Conservation (phyloP, 2,329 filamentous ascomycete species). For the Alternaria sp. region DNA sequence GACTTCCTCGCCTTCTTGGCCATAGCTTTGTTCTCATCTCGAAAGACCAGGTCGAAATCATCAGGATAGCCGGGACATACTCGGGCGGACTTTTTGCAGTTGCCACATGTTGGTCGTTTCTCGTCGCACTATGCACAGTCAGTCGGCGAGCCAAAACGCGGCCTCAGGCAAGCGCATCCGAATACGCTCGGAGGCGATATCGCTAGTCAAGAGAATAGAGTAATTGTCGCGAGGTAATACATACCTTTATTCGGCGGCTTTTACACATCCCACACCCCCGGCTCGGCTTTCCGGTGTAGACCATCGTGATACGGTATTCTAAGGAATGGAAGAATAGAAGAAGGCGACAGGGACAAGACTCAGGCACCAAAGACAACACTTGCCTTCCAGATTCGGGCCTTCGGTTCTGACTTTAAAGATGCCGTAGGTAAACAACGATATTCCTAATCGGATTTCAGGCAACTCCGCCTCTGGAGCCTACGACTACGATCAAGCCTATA, state of each 20-base stretch:
- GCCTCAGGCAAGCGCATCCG: neutral
- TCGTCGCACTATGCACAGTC: conserved; percentile 41
- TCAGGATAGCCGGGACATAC: conserved; percentile 56
- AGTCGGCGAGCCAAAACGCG: conserved; percentile 1
- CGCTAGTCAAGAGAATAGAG: conserved; percentile 4
- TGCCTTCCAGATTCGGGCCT: neutral
- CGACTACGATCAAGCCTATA: conserved; percentile 30
- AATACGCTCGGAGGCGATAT: neutral
- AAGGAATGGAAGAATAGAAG: conserved; percentile 17
- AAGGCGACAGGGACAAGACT: conserved; percentile 4
- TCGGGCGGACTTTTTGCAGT: conserved; percentile 43
- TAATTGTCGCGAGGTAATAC: conserved; percentile 24
- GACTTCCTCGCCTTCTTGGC: conserved; percentile 65
- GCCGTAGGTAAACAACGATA: neutral
- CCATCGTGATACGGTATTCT: conserved; percentile 35
- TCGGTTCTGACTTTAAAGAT: conserved; percentile 11
- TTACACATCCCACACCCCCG: conserved; percentile 76
- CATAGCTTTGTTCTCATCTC: conserved; percentile 73
- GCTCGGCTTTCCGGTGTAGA: conserved; percentile 51
- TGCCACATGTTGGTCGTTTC: conserved; percentile 44
- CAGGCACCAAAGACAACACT: neutral
- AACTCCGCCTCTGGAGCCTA: conserved; percentile 35
- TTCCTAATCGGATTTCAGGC: conserved; percentile 10
- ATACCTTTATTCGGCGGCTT: conserved; percentile 74
- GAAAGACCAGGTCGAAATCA: conserved; percentile 74